These are phyloP conservation scores for Lactarius indigo DNA, from an alignment of 768 basidiomycete species.

Conservation along the genomic window DNA sequence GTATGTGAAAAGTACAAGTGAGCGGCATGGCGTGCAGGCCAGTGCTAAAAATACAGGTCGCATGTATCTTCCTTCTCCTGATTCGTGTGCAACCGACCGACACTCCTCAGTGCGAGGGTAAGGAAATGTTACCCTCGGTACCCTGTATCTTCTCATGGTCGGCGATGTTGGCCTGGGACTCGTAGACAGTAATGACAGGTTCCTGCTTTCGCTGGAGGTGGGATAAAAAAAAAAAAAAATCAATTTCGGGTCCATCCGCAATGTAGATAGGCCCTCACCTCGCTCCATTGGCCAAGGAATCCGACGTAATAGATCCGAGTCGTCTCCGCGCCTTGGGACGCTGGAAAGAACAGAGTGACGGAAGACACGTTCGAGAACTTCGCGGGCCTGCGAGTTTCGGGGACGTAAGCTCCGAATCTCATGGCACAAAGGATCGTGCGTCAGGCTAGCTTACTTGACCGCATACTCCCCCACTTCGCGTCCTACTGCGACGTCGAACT, in stretches of 20 bases:
- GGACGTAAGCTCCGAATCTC: background rate
- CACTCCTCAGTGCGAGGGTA: slow-evolving; percentile 37
- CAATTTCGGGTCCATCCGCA: background rate
- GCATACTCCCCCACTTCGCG: slow-evolving; percentile 83
- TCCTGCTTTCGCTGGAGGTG: slow-evolving; percentile 60
- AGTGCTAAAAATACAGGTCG: slow-evolving; percentile 12
- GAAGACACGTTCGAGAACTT: slow-evolving; percentile 83
- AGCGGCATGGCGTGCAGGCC: background rate
- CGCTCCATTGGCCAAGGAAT: slow-evolving; percentile 76
- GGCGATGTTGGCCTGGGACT: slow-evolving; percentile 79
- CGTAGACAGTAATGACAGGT: slow-evolving; percentile 84
- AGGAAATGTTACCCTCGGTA: slow-evolving; percentile 56
- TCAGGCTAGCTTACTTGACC: slow-evolving; percentile 50
- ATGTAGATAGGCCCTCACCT: slow-evolving; percentile 43
- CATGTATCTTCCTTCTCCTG: background rate
- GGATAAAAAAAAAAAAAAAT: background rate
- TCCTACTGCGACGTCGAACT: slow-evolving; percentile 64
- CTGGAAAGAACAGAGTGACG: slow-evolving; percentile 80
- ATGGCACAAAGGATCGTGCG: background rate
- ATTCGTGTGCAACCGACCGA: no score
- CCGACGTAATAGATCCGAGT: slow-evolving; percentile 81
- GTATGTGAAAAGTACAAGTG: no score
- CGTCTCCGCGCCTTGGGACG: slow-evolving; percentile 73
- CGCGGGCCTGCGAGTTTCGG: slow-evolving; percentile 53
- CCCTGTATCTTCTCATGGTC: slow-evolving; percentile 87